These are phyloP conservation scores for Phytophthora sp. DNA, from an alignment of 352 stramenopile species.

Conservation along the genomic window DNA sequence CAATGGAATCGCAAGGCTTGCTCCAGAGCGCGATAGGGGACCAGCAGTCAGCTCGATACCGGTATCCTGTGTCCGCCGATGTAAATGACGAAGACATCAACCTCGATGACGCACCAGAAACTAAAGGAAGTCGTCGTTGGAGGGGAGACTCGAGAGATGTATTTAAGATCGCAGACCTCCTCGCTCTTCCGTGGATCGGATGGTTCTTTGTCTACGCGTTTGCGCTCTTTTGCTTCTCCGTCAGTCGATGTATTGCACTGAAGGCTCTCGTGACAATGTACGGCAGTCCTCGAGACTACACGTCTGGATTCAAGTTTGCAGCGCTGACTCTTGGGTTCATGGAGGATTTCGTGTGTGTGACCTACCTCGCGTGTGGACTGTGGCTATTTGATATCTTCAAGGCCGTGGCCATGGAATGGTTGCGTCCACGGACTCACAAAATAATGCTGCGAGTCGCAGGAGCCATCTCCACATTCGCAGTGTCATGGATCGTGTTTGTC, in stretches of 20 bases:
- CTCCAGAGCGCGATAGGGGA: background rate
- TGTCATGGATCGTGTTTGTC: slow-evolving; percentile 35
- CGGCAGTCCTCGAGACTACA: slow-evolving; percentile 26
- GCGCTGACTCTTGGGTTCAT: slow-evolving; percentile 25
- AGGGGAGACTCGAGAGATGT: background rate
- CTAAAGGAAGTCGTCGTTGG: background rate
- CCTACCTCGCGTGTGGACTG: slow-evolving; percentile 25
- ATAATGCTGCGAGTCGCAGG: slow-evolving; percentile 2
- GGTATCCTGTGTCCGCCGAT: background rate
- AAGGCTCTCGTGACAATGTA: slow-evolving; percentile 31
- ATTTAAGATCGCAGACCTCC: slow-evolving; percentile 2
- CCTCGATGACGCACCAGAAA: background rate
- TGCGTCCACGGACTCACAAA: background rate
- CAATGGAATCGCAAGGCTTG: slow-evolving; percentile 10
- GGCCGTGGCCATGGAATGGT: background rate
- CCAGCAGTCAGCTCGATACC: background rate
- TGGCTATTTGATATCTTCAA: slow-evolving; percentile 35
- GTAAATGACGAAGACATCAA: background rate
- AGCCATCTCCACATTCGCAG: slow-evolving; percentile 15
- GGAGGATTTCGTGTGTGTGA: too few relatives aligned
- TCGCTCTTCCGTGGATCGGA: slow-evolving; percentile 24
- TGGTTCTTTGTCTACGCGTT: slow-evolving; percentile 37
- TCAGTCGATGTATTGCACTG: slow-evolving; percentile 25
- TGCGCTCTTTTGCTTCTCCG: slow-evolving; percentile 30
- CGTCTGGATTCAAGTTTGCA: slow-evolving; percentile 9